phyloP scores from a whole-genome alignment of 2,329 filamentous ascomycete species.

The Colletotrichum coccodes region DNA sequence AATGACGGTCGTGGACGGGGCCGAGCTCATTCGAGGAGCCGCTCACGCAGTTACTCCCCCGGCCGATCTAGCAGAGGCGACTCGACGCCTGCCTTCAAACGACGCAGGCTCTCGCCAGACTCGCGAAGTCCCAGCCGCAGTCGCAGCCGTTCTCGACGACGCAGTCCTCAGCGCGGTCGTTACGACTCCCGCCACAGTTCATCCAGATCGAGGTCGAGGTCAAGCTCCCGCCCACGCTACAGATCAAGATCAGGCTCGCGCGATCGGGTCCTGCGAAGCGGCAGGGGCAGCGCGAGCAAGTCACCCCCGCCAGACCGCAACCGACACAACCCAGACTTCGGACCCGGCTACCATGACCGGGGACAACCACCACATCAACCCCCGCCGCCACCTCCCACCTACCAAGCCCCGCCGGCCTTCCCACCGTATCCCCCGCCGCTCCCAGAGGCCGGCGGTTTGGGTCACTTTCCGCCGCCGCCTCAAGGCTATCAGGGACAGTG shows the following conservation, averaged over 20 bases:
- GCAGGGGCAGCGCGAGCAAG: conserved; percentile 2
- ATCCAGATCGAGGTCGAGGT: conserved; percentile 40
- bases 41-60: conserved; percentile 40
- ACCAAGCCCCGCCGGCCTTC: conserved; percentile 8
- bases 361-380: conserved; percentile 24
- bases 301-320: conserved; percentile 8
- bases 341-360: neutral
- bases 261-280: conserved; percentile 33
- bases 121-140: conserved; percentile 45
- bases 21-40: conserved; percentile 45
- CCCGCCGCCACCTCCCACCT: conserved; percentile 39
- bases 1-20: conserved; percentile 42
- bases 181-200: conserved; percentile 38
- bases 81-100: conserved; percentile 50
- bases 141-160: conserved; percentile 39
- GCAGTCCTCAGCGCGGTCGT: conserved; percentile 30
- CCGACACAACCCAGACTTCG: conserved; percentile 17
- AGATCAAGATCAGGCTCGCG: conserved; percentile 33
- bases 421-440: conserved; percentile 35
- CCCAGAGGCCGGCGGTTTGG: conserved; percentile 36
- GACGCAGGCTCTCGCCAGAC: conserved; percentile 47
- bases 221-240: conserved; percentile 16
- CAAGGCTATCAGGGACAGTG: conserved; percentile 53
- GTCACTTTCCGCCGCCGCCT: conserved; percentile 45
- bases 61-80: conserved; percentile 44